Evolutionary conservation across 208 protist species (phyloP).

Genomic region (Giardia muris): DNA sequence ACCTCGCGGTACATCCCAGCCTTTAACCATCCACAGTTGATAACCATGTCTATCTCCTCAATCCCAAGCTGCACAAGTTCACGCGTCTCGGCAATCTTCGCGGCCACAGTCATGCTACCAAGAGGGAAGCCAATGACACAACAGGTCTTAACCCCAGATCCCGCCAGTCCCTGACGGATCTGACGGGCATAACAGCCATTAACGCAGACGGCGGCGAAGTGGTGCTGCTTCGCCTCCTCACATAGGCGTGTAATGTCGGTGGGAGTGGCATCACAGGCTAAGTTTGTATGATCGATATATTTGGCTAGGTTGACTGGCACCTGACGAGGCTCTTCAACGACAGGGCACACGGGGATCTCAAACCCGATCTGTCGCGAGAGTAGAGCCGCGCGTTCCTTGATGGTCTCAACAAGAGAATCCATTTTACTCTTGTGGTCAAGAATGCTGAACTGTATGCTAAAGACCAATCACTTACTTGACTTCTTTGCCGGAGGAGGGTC

Average conservation of each 20-base stretch:
- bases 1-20: conserved; percentile 60
- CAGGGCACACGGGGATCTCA: not conserved
- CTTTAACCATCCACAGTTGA: conserved; percentile 66
- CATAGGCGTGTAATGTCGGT: conserved; percentile 49
- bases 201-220: conserved; percentile 70
- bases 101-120: conserved; percentile 56
- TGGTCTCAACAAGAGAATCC: not conserved
- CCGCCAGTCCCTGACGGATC: conserved; percentile 48
- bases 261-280: not conserved
- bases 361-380: not conserved
- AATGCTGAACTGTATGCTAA: not conserved
- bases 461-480: not conserved
- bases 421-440: not conserved
- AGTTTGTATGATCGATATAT: conserved; percentile 24
- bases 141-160: conserved; percentile 51
- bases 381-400: not conserved
- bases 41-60: conserved; percentile 73
- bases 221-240: conserved; percentile 57
- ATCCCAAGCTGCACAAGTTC: conserved; percentile 57
- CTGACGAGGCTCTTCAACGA: not conserved
- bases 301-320: not conserved
- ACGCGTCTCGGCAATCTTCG: conserved; percentile 62
- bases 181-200: conserved; percentile 58
- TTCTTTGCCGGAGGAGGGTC: not conserved
- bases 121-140: conserved; percentile 68